Base-by-base conservation (phyloP, 2,329 filamentous ascomycete species). In the Dactylellina haptotyla region DNA sequence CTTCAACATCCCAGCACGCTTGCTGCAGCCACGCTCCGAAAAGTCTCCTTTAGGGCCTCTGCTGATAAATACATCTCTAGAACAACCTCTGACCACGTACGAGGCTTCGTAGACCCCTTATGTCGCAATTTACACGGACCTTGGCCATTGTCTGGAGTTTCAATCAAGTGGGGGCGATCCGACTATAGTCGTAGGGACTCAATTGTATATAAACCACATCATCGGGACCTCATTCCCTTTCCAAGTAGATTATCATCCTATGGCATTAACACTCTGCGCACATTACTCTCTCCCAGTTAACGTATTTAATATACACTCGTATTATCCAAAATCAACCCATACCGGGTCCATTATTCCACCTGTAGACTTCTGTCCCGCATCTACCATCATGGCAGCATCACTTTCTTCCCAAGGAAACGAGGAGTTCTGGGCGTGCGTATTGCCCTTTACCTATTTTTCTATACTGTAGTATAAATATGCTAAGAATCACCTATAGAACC, bases 11-110 rank as follows among this genome's bases (percentile, higher is more conserved):
- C 66, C 66, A 71, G 58, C 30, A 59, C 39, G 34, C 34, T 39
- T 28, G 39, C 61, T 34, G 25, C 45, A 48, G 37, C 37, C 54
- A 61, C 45, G 28, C 54, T 73, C 69, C 69, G 69, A 73, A 73
- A 73, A 73, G 69, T 73, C 69, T 73, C 69, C 69, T 66, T 73
- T 61, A 45, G 69, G 48, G 46, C 32, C 32, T 30, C n/a, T 66
- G 69, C 69, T 73, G 69, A 73, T 73, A 73, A 73, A 73, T 73
- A 45, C 66, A 34, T 26, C 20, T 46, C 50, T 2, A 57, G 32
- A 39, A 25, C 25, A 23, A 50, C 32, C 39, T 56, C n/a, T 16
- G 14, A 45, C 43, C 54, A 62, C 45, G 51, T 71, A 71, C 23
- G 56, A 70, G 5, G 37, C 34, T 16, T 45, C 43, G 20, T 50